These are phyloP conservation scores for Schwanniomyces occidentalis DNA, from an alignment of 805 yeast genomes.

Conservation along the genomic window DNA sequence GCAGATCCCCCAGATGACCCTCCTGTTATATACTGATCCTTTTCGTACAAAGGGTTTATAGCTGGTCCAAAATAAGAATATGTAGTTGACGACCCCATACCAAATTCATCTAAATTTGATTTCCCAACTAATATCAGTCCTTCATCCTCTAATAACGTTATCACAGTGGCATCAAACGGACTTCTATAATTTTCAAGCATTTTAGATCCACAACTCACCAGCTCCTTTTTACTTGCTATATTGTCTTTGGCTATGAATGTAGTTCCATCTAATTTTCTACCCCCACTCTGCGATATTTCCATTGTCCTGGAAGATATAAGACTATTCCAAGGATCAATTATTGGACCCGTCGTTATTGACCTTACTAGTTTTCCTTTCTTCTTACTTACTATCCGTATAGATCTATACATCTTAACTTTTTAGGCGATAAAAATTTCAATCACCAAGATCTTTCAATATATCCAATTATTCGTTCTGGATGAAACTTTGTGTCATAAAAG, in stretches of 20 bases:
- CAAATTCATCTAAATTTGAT: slow-evolving; percentile 94
- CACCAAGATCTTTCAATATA: no score
- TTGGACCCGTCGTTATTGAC: no score
- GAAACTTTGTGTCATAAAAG: slow-evolving; percentile 3
- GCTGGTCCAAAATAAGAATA: slow-evolving; percentile 60
- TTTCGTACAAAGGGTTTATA: slow-evolving; percentile 46
- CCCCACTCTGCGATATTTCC: not conserved
- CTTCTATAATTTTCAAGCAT: slow-evolving; percentile 60
- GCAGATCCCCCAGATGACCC: slow-evolving; percentile 98
- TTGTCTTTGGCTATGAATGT: slow-evolving; percentile 62
- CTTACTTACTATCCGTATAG: no score
- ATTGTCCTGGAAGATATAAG: slow-evolving; percentile 4
- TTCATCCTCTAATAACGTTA: slow-evolving; percentile 46
- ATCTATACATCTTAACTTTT: no score
- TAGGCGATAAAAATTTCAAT: no score
- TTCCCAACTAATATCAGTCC: slow-evolving; percentile 71
- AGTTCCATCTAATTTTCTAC: slow-evolving; percentile 6
- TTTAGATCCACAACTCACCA: slow-evolving; percentile 80
- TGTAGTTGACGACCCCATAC: slow-evolving; percentile 84
- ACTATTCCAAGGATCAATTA: slow-evolving; percentile 15
- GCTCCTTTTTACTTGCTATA: slow-evolving; percentile 58
- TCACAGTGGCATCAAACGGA: slow-evolving; percentile 83
- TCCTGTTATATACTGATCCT: slow-evolving; percentile 52
- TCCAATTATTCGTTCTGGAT: no score
- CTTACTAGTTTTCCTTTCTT: no score